Evolutionary conservation across 768 basidiomycete genomes (phyloP), one percentile per base, ranked within the genome.

Genomic region (Plicaturopsis crispa): DNA sequence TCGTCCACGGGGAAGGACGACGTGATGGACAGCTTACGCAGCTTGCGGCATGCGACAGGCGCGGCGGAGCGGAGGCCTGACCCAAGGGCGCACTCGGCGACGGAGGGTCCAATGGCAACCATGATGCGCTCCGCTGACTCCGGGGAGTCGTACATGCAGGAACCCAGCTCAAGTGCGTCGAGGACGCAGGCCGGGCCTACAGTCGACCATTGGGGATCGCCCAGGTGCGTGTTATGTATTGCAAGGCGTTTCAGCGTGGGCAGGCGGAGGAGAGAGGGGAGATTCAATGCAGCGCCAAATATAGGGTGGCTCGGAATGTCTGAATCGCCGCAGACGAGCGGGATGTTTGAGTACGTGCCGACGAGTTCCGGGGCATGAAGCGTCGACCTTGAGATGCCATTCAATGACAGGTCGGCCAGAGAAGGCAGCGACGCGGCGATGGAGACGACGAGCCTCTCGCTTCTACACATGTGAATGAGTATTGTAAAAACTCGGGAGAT

Each of bases 151-250:
- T 73, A 68, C 47, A 62, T 67, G 59, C 73, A 77, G 54, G 65
- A 67, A 13, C 57, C 55, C 35, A 81, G 66, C 49, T 78, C 75
- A 35, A 81, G 69, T 28, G 73, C 60, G 45, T 78, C 60, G 31
- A 81, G 63, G 13, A 64, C 63, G 54, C 75, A 78, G 16, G 55
- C 52, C 41, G 73, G 63, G 24, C 68, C 67, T n/a, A 64, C 67
- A 18, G 63, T 60, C n/a, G 65, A 58, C 79, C 78, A 80, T 24
- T 61, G 61, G 34, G 62, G 61, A 54, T 80, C 77, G 12, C 80
- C 81, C 40, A 86, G 69, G 57, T 84, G 83, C 0, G 80, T 83
- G 51, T 84, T 81, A 40, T 70, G 71, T 48, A 86, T 74, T 31
- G 67, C 67, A 46, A 86, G 77, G 45, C 68, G 70, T 20, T 64